Evolutionary conservation across 176 grass and related monocot genomes (phyloP).

Genomic region (Chloris gayana): DNA sequence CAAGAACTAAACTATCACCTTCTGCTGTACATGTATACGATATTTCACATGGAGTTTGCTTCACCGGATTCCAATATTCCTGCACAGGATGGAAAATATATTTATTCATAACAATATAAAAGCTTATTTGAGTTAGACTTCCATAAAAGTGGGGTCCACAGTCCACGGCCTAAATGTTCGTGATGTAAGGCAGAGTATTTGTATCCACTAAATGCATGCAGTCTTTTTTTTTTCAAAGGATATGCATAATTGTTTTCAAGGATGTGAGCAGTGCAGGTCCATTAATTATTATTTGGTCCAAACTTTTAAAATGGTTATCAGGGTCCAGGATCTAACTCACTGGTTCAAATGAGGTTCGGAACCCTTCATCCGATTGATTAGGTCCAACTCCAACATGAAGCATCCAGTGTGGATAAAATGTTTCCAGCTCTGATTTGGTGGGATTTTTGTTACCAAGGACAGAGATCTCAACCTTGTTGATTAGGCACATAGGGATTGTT

Average conservation of each 20-base stretch:
- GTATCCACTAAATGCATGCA: background rate
- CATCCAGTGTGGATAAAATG: no score
- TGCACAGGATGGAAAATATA: background rate
- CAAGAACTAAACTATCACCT: constrained; percentile 9
- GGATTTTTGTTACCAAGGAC: no score
- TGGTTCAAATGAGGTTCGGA: no score
- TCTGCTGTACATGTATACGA: background rate
- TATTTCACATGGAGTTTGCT: constrained; percentile 15
- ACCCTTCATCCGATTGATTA: no score
- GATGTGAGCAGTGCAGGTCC: background rate
- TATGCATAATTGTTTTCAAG: constrained; percentile 1
- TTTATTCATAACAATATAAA: background rate
- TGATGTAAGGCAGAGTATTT: background rate
- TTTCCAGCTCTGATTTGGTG: no score
- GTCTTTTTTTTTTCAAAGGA: background rate
- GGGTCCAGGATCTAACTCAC: no score
- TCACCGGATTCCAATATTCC: background rate
- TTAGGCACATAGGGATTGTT: no score
- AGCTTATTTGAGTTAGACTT: background rate
- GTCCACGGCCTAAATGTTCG: background rate
- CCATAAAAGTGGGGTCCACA: background rate
- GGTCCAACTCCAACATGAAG: no score
- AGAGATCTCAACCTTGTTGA: no score
- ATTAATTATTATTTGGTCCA: background rate
- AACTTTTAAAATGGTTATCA: background rate